Base-by-base conservation (phyloP, 306 rosid genomes). In the Pyrus betulifolia region DNA sequence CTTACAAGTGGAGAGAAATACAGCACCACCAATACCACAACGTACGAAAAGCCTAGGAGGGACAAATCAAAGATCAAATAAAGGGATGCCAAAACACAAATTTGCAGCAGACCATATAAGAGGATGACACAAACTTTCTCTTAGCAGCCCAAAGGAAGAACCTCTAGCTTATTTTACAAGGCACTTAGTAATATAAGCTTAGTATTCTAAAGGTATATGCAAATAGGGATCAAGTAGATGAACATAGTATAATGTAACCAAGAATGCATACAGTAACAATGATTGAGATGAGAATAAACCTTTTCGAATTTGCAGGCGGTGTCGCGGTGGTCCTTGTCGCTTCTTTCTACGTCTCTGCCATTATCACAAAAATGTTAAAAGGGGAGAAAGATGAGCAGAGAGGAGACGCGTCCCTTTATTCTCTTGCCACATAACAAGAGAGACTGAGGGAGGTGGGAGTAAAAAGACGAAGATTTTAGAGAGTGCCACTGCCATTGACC, bases 341-440 rank as follows among this genome's bases (percentile, higher is more conserved):
- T 70, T 75, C 87, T 40, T 44, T 69, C 71, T 45, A 54, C 22
- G 51, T 63, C 54, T 75, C 73, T 31, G 45, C 84, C 51, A 65
- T 72, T 73, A 31, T 54, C 80, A 44, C 52, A 33, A 27, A 38
- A 35, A 52, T 25, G 66, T 70, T 35, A n/a, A 72, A 28, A 75
- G 38, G 69, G 49, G 35, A 25, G 66, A 68, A 45, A 22, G 67
- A 74, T 45, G 61, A 25, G 54, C 62, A 52, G 75, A 81, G 23
- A 65, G 80, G 60, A 55, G 69, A 77, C 75, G 40, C 81, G 54
- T 38, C 74, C 35, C 78, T 77, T 81, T 83, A 83, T 79, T 83
- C 87, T 46, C 17, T 59, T 59, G 76, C 28, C 54, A 62, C 77
- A 67, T 45, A 54, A 77, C 2, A 74, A 40, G 54, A 72, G 28